Evolutionary conservation across 1,284 basidiomycete genomes (phyloP).

Genomic region (Neonothopanus nambi): DNA sequence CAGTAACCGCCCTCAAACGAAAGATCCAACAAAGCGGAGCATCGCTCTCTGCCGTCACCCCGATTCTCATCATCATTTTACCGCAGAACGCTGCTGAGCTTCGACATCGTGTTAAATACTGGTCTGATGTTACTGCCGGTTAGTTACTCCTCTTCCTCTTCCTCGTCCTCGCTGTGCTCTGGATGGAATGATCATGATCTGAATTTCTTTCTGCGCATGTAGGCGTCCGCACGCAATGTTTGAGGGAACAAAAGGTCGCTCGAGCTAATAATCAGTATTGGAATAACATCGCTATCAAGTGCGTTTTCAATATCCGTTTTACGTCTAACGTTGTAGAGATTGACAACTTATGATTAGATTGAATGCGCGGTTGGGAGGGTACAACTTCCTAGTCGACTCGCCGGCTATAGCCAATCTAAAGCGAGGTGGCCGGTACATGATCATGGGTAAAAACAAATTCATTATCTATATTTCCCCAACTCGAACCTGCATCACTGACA

Average conservation of each 20-base stretch:
- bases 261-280: conserved; percentile 38
- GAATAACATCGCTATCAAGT: conserved; percentile 55
- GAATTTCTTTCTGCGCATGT: not conserved
- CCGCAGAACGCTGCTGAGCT: conserved; percentile 10
- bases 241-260: conserved; percentile 35
- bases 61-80: conserved; percentile 7
- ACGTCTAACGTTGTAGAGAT: not conserved
- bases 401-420: conserved; percentile 22
- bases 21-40: not conserved
- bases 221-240: conserved; percentile 39
- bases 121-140: conserved; percentile 20
- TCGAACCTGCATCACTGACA: conserved; percentile 4
- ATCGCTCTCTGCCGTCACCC: not conserved
- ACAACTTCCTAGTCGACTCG: conserved; percentile 33
- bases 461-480: not conserved
- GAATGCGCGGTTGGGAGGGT: conserved; percentile 46
- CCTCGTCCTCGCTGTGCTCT: too few relatives aligned
- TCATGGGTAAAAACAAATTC: conserved; percentile 43
- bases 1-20: not conserved
- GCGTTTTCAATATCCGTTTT: conserved; percentile 8
- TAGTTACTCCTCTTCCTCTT: not conserved
- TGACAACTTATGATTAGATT: conserved; percentile 33
- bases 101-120: conserved; percentile 14
- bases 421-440: conserved; percentile 33
- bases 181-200: too few relatives aligned